Evolutionary conservation across 2,329 filamentous ascomycete species (phyloP).

Genomic region (Aspergillus chevalieri): DNA sequence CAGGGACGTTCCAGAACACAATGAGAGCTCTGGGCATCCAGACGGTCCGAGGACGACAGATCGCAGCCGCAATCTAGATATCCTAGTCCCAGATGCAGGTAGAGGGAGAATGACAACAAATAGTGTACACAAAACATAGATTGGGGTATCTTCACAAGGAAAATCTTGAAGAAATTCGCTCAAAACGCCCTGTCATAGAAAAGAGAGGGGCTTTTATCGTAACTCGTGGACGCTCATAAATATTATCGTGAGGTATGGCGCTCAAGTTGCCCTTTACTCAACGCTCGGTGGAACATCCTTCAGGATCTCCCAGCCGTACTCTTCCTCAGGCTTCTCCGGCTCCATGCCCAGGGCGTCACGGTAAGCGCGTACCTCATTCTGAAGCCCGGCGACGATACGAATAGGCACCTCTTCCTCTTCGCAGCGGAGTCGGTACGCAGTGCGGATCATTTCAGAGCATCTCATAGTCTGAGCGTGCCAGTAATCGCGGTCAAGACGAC

Average conservation of each 20-base stretch:
- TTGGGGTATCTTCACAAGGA: slow-evolving; percentile 21
- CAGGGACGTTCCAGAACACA: neutral
- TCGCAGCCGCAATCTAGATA: slow-evolving; percentile 3
- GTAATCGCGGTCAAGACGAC: slow-evolving; percentile 45
- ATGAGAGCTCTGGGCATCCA: neutral
- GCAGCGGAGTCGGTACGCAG: slow-evolving; percentile 41
- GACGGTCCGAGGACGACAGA: slow-evolving; percentile 3
- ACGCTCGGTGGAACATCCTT: slow-evolving; percentile 35
- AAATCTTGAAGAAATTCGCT: slow-evolving; percentile 10
- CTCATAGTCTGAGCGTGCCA: slow-evolving; percentile 45
- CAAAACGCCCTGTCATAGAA: slow-evolving; percentile 16
- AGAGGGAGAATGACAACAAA: slow-evolving; percentile 1
- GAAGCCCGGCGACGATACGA: slow-evolving; percentile 40
- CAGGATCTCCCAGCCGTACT: slow-evolving; percentile 45
- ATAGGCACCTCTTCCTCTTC: slow-evolving; percentile 43
- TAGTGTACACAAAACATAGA: slow-evolving; percentile 13
- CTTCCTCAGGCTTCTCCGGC: slow-evolving; percentile 43
- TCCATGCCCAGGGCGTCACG: slow-evolving; percentile 45
- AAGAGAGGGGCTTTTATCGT: slow-evolving; percentile 9
- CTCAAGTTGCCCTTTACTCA: slow-evolving; percentile 17
- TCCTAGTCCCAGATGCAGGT: neutral
- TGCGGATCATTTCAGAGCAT: slow-evolving; percentile 45
- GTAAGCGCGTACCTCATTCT: slow-evolving; percentile 45
- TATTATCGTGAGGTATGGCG: neutral
- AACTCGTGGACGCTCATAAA: slow-evolving; percentile 10